Evolutionary conservation across 2,329 filamentous ascomycete species (phyloP), one percentile per base, ranked within the genome.

Genomic region (Graphilbum fragrans): DNA sequence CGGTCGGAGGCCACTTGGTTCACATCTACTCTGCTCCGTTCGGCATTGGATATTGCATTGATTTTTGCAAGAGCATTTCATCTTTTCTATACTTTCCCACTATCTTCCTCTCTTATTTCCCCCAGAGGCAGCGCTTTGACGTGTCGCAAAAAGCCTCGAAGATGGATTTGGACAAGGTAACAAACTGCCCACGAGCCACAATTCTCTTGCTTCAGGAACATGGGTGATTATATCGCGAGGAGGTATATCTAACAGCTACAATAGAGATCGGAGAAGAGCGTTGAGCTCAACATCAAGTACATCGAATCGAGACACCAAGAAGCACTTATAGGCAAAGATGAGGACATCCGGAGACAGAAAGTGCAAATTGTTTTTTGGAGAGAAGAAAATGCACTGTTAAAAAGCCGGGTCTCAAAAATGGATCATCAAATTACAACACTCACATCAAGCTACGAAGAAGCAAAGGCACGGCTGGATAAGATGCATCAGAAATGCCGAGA

Each of bases 321-420:
- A 29, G 73, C 84, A 41, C 65, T 80, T 11, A 68, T 93, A 42
- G 64, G 76, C 49, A 83, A 84, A 52, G 77, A 86, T 49, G 88
- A 96, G 58, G 76, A 80, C 45, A 67, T 75, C 32, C 78, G 88
- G 37, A 72, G 79, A 48, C 61, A 86, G 40, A 77, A 77, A 49
- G 69, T 90, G 46, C 74, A 80, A 47, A 69, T 80, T 41, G 63
- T 88, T 41, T 61, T 87, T n/a, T 65, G 84, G n/a, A 70, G 80
- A 47, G 77, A 88, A 49, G 82, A 93, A 47, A 85, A 81, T 48
- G 73, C 79, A 37, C 69, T 74, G 10, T 60, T 94, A 22, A 73
- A 76, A 48, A 72, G 78, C 35, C 70, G 80, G 47, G 58, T 88
- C 17, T 60, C 66, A 4, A 62, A 74, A 32, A 72, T 74, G 49